A percentile compares a stretch with the other conserved stretches of the same genome.
Evolutionary conservation across 306 rosid genomes (phyloP).

Genomic region (Prunus campanulata): DNA sequence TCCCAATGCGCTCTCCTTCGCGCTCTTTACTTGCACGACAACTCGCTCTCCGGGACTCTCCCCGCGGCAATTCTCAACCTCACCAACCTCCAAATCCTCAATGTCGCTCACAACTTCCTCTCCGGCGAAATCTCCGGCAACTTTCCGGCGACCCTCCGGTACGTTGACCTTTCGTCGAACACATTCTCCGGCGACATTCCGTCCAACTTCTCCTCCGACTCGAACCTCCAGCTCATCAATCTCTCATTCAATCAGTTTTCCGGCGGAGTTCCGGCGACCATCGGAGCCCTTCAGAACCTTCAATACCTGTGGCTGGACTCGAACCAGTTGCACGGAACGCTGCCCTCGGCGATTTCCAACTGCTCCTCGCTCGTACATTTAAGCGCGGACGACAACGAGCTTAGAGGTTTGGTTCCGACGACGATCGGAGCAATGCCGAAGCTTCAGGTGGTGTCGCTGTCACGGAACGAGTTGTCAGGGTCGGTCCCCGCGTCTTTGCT

Average conservation of each 20-base stretch:
- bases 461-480: conserved; percentile 55
- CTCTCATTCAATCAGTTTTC: conserved; percentile 58
- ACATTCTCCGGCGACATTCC: conserved; percentile 61
- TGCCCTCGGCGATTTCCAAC: conserved; percentile 71
- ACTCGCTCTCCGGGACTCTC: conserved; percentile 57
- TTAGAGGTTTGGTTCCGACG: conserved; percentile 63
- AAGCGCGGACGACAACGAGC: conserved; percentile 53
- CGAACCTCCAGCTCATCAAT: conserved; percentile 56
- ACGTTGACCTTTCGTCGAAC: conserved; percentile 57
- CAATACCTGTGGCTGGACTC: conserved; percentile 57
- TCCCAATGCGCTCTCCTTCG: conserved; percentile 61
- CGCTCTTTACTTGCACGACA: conserved; percentile 60
- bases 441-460: conserved; percentile 66
- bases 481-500: conserved; percentile 54
- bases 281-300: conserved; percentile 48
- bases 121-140: conserved; percentile 37
- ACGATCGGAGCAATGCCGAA: conserved; percentile 54
- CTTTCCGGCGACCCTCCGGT: conserved; percentile 44
- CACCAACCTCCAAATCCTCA: conserved; percentile 67
- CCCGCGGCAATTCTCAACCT: conserved; percentile 58
- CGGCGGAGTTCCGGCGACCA: conserved; percentile 50
- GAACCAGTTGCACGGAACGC: conserved; percentile 50
- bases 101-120: conserved; percentile 53
- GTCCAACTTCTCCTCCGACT: conserved; percentile 38
- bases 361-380: conserved; percentile 59